phyloP scores from a whole-genome alignment of 73 alveolate genomes.

The Symbiodinium natans region DNA sequence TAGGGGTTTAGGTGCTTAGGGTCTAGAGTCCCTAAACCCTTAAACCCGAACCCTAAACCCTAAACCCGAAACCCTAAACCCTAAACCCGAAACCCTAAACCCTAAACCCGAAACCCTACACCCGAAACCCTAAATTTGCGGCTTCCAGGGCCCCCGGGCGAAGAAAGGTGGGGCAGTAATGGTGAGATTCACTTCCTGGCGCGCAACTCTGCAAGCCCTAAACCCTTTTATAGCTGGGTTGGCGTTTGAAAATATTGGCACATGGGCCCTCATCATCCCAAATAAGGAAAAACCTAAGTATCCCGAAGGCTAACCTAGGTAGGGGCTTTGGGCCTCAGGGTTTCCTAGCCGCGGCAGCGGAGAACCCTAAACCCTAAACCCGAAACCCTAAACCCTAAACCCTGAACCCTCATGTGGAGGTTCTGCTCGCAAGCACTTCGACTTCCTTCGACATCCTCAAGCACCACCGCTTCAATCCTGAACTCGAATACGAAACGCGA shows the following conservation, averaged over 20 bases:
- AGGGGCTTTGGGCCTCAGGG: too few species aligned
- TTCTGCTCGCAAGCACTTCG: neutral
- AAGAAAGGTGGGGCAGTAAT: conserved; percentile 37
- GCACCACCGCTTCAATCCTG: too few species aligned
- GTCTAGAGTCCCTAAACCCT: neutral
- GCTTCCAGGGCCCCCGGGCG: neutral
- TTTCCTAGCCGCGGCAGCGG: too few species aligned
- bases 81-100: neutral
- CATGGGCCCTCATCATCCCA: too few species aligned
- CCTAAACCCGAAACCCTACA: neutral
- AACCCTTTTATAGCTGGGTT: neutral
- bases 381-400: conserved; percentile 3
- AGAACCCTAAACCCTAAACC: neutral
- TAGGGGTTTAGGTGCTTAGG: neutral
- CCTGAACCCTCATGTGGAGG: neutral
- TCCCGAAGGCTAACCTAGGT: too few species aligned
- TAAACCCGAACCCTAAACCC: neutral
- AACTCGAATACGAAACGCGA: too few species aligned
- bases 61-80: neutral
- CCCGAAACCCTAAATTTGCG: neutral
- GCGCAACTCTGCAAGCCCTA: neutral
- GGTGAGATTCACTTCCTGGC: conserved; percentile 39
- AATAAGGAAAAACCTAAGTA: neutral
- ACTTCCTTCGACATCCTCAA: too few species aligned
- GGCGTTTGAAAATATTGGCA: too few species aligned